Base-by-base conservation (phyloP, 106 monocot species). In the Dactylorhiza incarnata region DNA sequence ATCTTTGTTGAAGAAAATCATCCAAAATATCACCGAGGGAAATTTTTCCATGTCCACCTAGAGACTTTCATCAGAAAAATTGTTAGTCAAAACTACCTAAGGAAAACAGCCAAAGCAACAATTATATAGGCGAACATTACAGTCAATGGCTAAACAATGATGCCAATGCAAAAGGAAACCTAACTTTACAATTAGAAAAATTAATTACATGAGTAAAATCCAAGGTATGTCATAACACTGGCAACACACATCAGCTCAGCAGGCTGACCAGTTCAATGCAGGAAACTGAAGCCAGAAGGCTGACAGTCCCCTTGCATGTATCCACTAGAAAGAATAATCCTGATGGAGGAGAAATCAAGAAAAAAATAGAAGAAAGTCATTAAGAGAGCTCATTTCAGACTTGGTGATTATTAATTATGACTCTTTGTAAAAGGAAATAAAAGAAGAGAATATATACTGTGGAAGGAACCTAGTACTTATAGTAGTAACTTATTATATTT, bases 1-100 rank as follows among this genome's bases (percentile, higher is more conserved):
- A 99, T 81, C 94, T 91, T 50, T 94, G 91, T 79, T 83, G 84
- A 19, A 99, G 78, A 85, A 89, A 94, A 83, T 99, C 94, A 84
- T 99, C 97, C 78, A 99, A 78, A 80, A 91, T 82, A 71, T 99
- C 97, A 54, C 94, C 91, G 68, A 99, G 85, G 52, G 80, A 76
- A 79, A 84, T 76, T 74, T 79, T 86, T 67, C 81, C 84, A 80
- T 80, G 82, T 0, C 91, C 87, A 26, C 87, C 84, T 78, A 85
- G 77, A 9, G 89, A 79, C 92, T 93, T 82, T 23, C 11, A 83
- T 37, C 75, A 73, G 5, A 56, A 62, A 79, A 75, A 2, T 69
- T 46, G 69, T 69, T 69, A 69, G 69, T 65, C 29, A 29, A 10
- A 29, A 8, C 24, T 29, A 20, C 29, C 12, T 13, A 65, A 65